Evolutionary conservation across 2,329 filamentous ascomycete genomes (phyloP).

Genomic region (Phoma herbarum): DNA sequence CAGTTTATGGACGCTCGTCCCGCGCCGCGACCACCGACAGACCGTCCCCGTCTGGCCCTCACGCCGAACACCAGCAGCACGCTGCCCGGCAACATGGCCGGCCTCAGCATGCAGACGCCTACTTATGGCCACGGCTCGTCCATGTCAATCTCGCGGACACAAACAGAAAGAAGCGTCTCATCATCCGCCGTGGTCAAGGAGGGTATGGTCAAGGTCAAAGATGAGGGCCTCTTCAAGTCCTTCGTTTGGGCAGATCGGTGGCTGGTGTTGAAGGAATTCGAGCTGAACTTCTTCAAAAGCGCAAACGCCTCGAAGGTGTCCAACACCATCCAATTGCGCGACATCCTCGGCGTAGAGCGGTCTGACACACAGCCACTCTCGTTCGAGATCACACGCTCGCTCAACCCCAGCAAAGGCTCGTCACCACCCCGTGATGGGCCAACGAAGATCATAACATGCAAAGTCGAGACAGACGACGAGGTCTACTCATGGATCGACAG

Average conservation of each 20-base stretch:
- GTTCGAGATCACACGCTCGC: conserved; percentile 86
- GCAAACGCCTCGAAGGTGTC: conserved; percentile 82
- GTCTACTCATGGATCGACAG: conserved; percentile 99
- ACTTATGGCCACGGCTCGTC: conserved; percentile 48
- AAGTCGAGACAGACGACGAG: conserved; percentile 94
- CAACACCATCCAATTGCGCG: conserved; percentile 84
- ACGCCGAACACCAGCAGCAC: conserved; percentile 74
- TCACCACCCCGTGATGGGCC: conserved; percentile 82
- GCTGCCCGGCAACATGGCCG: conserved; percentile 79
- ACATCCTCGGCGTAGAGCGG: conserved; percentile 88
- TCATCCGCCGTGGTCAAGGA: conserved; percentile 60
- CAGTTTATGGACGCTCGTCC: conserved; percentile 97
- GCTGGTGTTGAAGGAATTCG: conserved; percentile 89
- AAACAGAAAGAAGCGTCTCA: conserved; percentile 52
- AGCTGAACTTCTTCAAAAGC: conserved; percentile 92
- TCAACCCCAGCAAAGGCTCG: conserved; percentile 63
- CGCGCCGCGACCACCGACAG: conserved; percentile 86
- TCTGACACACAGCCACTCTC: conserved; percentile 92
- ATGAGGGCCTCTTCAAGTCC: conserved; percentile 85
- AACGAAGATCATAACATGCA: conserved; percentile 86
- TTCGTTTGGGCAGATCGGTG: conserved; percentile 89
- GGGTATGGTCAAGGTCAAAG: conserved; percentile 86
- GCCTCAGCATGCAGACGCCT: conserved; percentile 75
- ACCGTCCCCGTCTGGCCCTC: conserved; percentile 81
- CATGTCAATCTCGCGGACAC: conserved; percentile 53